A percentile compares a stretch with the other conserved stretches of the same genome.
phyloP scores from a whole-genome alignment of 306 rosid genomes.

The Cucumis hystrix region DNA sequence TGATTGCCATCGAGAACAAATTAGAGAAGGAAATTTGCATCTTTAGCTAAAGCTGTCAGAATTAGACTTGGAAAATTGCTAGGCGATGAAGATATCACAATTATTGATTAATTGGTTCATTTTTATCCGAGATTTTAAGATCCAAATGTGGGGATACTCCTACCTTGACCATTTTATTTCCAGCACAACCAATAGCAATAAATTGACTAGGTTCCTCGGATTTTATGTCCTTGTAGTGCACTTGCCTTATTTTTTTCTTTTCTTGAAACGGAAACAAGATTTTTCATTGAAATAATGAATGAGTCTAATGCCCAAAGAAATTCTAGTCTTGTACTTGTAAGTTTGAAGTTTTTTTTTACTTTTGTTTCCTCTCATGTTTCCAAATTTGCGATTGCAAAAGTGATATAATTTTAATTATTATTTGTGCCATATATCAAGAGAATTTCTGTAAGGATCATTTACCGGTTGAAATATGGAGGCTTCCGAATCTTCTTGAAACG shows the following conservation, averaged over 20 bases:
- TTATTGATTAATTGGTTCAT: not conserved
- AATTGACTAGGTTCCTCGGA: not conserved
- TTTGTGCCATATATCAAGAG: not conserved
- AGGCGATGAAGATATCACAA: not conserved
- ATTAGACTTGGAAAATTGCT: not conserved
- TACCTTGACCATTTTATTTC: not conserved
- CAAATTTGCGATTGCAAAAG: not conserved
- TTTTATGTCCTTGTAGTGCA: not conserved
- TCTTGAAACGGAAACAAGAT: no score
- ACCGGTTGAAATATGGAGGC: constrained; percentile 91
- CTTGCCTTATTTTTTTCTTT: no score
- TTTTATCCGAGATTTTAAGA: not conserved
- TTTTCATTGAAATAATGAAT: no score
- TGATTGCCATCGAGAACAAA: not conserved
- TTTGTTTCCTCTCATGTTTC: not conserved
- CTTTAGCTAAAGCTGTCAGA: not conserved
- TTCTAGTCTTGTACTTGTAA: no score
- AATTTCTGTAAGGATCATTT: constrained; percentile 9
- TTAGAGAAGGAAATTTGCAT: not conserved
- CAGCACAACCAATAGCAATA: not conserved
- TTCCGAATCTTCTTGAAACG: constrained; percentile 80
- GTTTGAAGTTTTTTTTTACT: no score
- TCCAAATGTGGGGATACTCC: not conserved
- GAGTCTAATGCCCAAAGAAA: no score
- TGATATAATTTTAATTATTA: not conserved